Percentiles rank a stretch among this genome's conserved stretches.
Evolutionary conservation across 148 eudicot species (phyloP).

Genomic region (Rhododendron williamsianum): DNA sequence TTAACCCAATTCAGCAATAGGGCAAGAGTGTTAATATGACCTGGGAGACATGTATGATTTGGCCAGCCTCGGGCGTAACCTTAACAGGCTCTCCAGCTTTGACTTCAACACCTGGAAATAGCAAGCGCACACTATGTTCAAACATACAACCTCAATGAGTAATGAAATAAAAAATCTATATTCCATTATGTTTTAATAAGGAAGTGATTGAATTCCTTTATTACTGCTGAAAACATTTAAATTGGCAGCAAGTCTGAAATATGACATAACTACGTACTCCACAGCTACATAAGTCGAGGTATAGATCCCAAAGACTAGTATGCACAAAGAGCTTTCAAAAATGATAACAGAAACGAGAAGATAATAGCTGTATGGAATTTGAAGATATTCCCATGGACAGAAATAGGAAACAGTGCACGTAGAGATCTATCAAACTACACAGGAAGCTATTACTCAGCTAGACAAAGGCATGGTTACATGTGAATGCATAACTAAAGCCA

Average conservation of each 20-base stretch:
- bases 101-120: constrained; percentile 58
- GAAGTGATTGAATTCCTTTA: not conserved
- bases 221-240: not conserved
- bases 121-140: not conserved
- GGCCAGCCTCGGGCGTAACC: constrained; percentile 33
- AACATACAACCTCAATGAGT: not conserved
- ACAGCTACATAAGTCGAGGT: not conserved
- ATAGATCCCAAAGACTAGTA: not conserved
- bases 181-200: not conserved
- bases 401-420: too few species aligned
- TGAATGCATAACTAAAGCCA: not conserved
- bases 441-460: not conserved
- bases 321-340: not conserved
- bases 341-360: not conserved
- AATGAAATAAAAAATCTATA: not conserved
- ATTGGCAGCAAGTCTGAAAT: not conserved
- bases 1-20: constrained; percentile 5
- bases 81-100: constrained; percentile 44
- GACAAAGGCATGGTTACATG: not conserved
- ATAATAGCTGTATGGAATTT: not conserved
- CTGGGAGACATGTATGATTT: constrained; percentile 65
- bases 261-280: not conserved
- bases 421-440: not conserved
- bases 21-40: constrained; percentile 6
- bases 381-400: not conserved